A percentile compares a stretch with the other conserved stretches of the same genome.
Conservation (phyloP, 331 rosid genomes). For the Arachis monticola region DNA sequence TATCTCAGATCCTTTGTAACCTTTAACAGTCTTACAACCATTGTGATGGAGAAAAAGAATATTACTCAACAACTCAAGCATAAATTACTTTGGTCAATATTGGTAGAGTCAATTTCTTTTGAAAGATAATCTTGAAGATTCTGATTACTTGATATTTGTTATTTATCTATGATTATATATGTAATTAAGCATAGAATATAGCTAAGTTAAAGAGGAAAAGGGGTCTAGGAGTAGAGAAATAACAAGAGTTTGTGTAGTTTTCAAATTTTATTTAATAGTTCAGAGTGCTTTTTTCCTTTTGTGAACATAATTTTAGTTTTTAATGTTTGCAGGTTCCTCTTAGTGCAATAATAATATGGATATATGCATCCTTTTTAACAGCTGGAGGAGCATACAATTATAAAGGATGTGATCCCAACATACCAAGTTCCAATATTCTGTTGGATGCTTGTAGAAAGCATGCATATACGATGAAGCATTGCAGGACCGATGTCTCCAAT, state of each 20-base stretch:
- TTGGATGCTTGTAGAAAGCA: conserved; percentile 83
- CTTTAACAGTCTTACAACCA: not conserved
- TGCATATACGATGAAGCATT: conserved; percentile 82
- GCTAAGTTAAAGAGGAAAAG: too few relatives aligned
- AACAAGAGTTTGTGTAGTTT: not conserved
- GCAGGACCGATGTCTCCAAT: conserved; percentile 85
- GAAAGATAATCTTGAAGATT: conserved; percentile 2
- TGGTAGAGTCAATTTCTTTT: not conserved
- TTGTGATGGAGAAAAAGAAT: conserved; percentile 18
- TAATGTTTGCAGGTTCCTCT: conserved; percentile 74
- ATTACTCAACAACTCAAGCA: conserved; percentile 6
- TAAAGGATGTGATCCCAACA: conserved; percentile 75
- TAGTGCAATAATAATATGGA: conserved; percentile 76
- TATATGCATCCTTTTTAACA: conserved; percentile 85
- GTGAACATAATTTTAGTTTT: too few relatives aligned
- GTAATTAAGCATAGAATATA: not conserved
- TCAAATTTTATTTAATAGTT: not conserved
- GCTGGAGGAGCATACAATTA: conserved; percentile 88
- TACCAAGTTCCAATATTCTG: conserved; percentile 90
- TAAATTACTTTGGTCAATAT: not conserved
- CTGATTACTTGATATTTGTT: conserved; percentile 8
- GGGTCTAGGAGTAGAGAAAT: not conserved
- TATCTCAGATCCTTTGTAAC: conserved; percentile 2
- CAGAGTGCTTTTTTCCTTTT: not conserved
- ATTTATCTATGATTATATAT: conserved; percentile 24